Evolutionary conservation across 805 yeast genomes (phyloP), one percentile per base, ranked within the genome.

Genomic region (Cyberlindnera maclurae): DNA sequence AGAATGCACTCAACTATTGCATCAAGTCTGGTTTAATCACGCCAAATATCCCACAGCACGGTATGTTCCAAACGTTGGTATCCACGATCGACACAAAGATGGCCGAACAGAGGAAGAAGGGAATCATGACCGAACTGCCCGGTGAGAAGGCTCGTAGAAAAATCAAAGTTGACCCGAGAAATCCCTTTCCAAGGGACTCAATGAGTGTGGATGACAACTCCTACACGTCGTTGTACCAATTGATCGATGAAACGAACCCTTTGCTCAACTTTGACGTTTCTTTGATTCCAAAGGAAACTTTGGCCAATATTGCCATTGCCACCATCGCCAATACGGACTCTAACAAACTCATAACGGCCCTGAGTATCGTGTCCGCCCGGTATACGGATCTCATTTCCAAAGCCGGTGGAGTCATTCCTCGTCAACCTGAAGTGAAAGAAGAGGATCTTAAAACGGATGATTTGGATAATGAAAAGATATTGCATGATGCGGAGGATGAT

Each of bases 211-310:
- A 63, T 26, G 63, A 62, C 41, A 59, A 61, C 38, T 59, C 69
- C n/a, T 85, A 80, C 56, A 72, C 80, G 37, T 65, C 79, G 12
- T 62, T 89, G 31, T 93, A 75, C 56, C 74, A 80, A 20, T 68
- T 90, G 42, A 79, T 82, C 12, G 77, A 74, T 29, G 64, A 77
- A 26, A 60, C 65, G 30, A 77, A 80, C 52, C 79, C 79, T 36
- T 63, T 85, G 41, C 70, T 76, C 26, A 70, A 70, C 29, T 82
- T 86, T 54, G 90, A 90, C 56, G 73, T 86, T 39, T 68, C 85
- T 3, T 63, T 74, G 9, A 63, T 93, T 7, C 82, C 93, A 5
- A 72, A 71, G 16, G 75, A 77, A 36, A 67, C 82, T 1, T 70
- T 88, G 40, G 71, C 70, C 16, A 70, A 74, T 33, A 79, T 81